Base-by-base conservation (phyloP, 225 moss, liverwort and hornwort species). In the Antitrichia curtipendula region DNA sequence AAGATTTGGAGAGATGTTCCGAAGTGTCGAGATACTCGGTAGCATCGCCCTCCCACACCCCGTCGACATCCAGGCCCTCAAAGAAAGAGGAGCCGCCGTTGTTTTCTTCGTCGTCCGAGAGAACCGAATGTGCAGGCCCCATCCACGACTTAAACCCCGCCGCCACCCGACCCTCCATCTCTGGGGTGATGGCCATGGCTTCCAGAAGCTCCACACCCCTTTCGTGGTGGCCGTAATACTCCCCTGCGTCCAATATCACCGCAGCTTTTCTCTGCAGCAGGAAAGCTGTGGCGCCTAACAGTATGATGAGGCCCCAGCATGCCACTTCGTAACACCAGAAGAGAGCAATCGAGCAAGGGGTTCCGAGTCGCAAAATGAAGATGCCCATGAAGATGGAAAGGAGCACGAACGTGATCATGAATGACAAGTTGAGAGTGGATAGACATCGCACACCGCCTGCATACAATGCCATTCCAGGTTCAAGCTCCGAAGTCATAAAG, bases 301-400 rank as follows among this genome's bases (percentile, higher is more conserved):
- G 90, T 36, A 92, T 34, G 40, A 94, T 88, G 47, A 95, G 90
- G 23, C 97, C 95, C 99, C 97, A 96, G 91, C 97, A 95, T 16
- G 95, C 89, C 19, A 95, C 89, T 90, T 99, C 95, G 86, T 99
- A 99, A 88, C 97, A 97, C 99, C 99, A 99, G 91, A 99, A 99
- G 36, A 99, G 94, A 72, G 95, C 95, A 85, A 96, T 85, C 23
- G 96, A 94, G 84, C 99, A 99, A 57, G 96, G 92, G 25, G 99
- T 99, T 78, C 95, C 94, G 25, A 99, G 90, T 12, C 92, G 92
- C 76, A 97, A 87, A 75, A 94, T 92, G 89, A 90, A 94, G 86
- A 95, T 96, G 90, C 99, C 99, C 82, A 97, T 88, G 87, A 96
- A 96, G 69, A 96, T 80, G 65, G 97, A 95, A 79, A 99, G 86